These are phyloP conservation scores for Alternaria ventricosa DNA, from an alignment of 2,329 filamentous ascomycete species.

Conservation along the genomic window DNA sequence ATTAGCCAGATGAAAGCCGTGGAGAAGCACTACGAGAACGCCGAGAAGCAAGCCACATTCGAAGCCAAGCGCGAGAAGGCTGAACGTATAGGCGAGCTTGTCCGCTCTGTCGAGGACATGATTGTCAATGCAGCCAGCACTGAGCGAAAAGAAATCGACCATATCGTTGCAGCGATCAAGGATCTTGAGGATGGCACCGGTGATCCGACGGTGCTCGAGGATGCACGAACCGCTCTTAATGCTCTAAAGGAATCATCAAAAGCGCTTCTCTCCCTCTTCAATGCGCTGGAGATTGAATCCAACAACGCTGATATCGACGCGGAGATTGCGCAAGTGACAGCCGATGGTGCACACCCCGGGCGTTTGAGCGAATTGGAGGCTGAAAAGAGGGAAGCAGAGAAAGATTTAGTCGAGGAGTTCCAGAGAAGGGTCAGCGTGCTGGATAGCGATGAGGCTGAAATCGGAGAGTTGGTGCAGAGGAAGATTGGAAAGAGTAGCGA, in stretches of 20 bases:
- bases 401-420: conserved; percentile 43
- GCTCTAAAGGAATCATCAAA: conserved; percentile 50
- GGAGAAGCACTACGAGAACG: conserved; percentile 53
- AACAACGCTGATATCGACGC: conserved; percentile 61
- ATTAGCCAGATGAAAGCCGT: conserved; percentile 58
- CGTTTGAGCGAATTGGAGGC: conserved; percentile 48
- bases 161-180: conserved; percentile 53
- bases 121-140: conserved; percentile 58
- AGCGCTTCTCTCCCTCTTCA: conserved; percentile 52
- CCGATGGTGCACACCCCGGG: conserved; percentile 52
- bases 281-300: conserved; percentile 56
- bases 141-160: conserved; percentile 60
- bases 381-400: conserved; percentile 42
- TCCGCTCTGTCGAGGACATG: conserved; percentile 59
- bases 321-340: conserved; percentile 60
- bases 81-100: conserved; percentile 57
- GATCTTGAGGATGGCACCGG: conserved; percentile 45
- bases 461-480: conserved; percentile 36
- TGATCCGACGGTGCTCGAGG: conserved; percentile 27
- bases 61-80: conserved; percentile 59
- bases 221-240: conserved; percentile 34
- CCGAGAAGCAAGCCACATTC: conserved; percentile 59
- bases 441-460: conserved; percentile 43
- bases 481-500: conserved; percentile 23
- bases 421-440: conserved; percentile 49